Evolutionary conservation across 2,329 filamentous ascomycete genomes (phyloP), one percentile per base, ranked within the genome.

Genomic region (Aureobasidium sp.): DNA sequence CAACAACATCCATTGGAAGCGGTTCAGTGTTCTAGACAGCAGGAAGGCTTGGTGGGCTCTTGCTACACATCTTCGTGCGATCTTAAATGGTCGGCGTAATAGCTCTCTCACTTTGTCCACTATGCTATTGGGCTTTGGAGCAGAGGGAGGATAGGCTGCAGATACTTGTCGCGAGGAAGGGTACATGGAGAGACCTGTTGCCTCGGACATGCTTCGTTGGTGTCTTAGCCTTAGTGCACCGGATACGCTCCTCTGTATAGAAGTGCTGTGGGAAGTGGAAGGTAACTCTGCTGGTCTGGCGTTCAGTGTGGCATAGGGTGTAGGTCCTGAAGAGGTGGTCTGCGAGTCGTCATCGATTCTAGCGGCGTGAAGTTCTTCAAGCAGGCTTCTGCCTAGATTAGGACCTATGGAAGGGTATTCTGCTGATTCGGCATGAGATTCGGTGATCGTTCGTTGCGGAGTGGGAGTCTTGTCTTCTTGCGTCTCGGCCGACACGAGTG

Each of bases 1-100:
- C 36, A 72, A 69, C 51, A 71, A 65, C 70, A 72, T 73, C 71
- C 71, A 74, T 59, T 73, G 72, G 15, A 73, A 65, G 47, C 66
- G 66, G 20, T 69, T 67, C 23, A 74, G 53, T 9, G 71, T 67
- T 1, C 66, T 64, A 6, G 68, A 68, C 7, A 73, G 68, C 26
- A 65, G 63, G 48, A 72, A 67, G 20, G 67, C 65, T 4, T 63
- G 50, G 51, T 71, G 68, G 1, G 71, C 71, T 41, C 70, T 67
- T 27, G 69, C 65, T 36, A 71, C 64, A 66, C 62, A 64, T 36
- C 70, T 67, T 58, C 64, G 68, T 20, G 72, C 73, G 17, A 72
- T 65, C 8, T 66, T 66, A 36, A 70, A 62, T 7, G 71, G 72
- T 12, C 68, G 67, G 29, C 63, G 64, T 42, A 65, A 68, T 23